Base-by-base conservation (phyloP, 768 basidiomycete species). In the Candolleomyces eurysporus region DNA sequence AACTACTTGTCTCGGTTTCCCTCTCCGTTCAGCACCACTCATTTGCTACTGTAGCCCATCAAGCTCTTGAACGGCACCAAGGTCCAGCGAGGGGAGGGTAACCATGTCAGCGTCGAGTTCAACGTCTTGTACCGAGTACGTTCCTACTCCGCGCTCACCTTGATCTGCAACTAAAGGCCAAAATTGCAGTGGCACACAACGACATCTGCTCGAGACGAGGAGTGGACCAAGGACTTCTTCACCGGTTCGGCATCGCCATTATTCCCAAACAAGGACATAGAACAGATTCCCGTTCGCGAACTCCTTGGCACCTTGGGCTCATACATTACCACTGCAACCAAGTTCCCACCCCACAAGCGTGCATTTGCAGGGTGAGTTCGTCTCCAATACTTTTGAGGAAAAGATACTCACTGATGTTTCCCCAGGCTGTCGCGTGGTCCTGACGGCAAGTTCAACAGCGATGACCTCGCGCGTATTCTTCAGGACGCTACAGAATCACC, bases 41-140 rank as follows among this genome's bases (percentile, higher is more conserved):
- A 52, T 26, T 8, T 32, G 30, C 60, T 39, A 19, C 54, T 53
- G 4, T 55, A 78, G 69, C 59, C 78, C 17, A 82, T 84, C 50
- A 68, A 75, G 31, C 7, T 21, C 19, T 67, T 60, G 5, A 72
- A 72, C 42, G 72, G 79, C 13, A 61, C 69, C 2, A 65, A 69
- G 48, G 73, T 79, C 2, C 66, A 66, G 2, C 79, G 85, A 10
- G 90, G 89, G 6, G 73, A 79, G 50, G 90, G 90, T 14, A 90
- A 90, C 64, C 83, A 83, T 60, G 79, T 80, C 58, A 89, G 87
- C 31, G 77, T 89, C 31, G 90, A 91, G 67, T 91, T 90, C 75
- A 89, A 79, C 50, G 55, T 80, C n/a, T 67, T 81, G 2, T 82
- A 82, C 69, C 61, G 79, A 40, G 79, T 79, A 63, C 50, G 72